Conservation (phyloP, 2,329 filamentous ascomycete genomes). For the Cercospora berteroae region DNA sequence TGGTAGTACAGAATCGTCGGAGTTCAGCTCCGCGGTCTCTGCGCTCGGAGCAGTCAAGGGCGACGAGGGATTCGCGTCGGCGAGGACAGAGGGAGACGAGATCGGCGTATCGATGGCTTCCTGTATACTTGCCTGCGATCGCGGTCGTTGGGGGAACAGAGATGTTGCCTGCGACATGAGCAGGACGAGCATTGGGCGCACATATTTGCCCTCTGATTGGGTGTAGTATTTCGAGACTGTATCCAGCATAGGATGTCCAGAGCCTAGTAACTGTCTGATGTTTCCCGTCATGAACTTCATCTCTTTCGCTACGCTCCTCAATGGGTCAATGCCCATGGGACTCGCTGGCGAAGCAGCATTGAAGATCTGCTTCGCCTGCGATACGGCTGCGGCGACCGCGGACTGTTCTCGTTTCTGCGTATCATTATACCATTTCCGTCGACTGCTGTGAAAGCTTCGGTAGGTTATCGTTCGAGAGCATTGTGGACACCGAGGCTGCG, state of each 20-base stretch:
- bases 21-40: conserved; percentile 41
- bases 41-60: conserved; percentile 54
- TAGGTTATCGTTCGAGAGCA: conserved; percentile 34
- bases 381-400: conserved; percentile 73
- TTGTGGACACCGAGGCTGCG: conserved; percentile 32
- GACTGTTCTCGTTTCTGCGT: conserved; percentile 48
- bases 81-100: conserved; percentile 61
- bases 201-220: conserved; percentile 92
- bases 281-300: conserved; percentile 95
- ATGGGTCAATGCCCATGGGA: conserved; percentile 77
- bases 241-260: conserved; percentile 89
- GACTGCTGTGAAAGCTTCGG: conserved; percentile 32
- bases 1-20: conserved; percentile 74
- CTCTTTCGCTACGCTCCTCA: conserved; percentile 89
- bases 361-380: conserved; percentile 66
- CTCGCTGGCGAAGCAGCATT: conserved; percentile 63
- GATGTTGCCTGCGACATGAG: conserved; percentile 94
- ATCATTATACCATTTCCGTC: conserved; percentile 34
- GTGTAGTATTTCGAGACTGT: conserved; percentile 98
- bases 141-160: conserved; percentile 64
- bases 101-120: conserved; percentile 59
- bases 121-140: conserved; percentile 38
- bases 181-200: conserved; percentile 88
- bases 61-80: conserved; percentile 75
- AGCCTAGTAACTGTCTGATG: conserved; percentile 87